A percentile compares a stretch with the other conserved stretches of the same genome.
Conservation (phyloP, 257 asterid species). For the Lithospermum erythrorhizon region DNA sequence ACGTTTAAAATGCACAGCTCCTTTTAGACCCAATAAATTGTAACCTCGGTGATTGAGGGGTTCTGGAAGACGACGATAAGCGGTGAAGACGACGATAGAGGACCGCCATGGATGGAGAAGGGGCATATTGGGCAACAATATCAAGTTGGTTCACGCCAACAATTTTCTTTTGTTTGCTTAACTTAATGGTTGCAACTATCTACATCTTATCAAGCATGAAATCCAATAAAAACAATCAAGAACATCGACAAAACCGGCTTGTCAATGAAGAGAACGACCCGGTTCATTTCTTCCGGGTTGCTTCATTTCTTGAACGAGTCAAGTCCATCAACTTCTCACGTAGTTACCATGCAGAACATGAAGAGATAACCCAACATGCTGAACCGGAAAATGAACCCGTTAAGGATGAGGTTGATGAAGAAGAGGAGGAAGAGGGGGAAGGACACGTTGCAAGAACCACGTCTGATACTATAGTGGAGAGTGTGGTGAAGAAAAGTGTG, state of each 20-base stretch:
- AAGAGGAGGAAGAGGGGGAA: not conserved
- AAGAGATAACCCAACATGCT: not conserved
- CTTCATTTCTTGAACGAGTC: constrained; percentile 20
- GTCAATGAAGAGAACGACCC: not conserved
- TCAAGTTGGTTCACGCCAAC: constrained; percentile 42
- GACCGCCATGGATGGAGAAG: not conserved
- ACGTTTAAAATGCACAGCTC: too few species aligned
- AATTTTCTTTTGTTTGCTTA: constrained; percentile 47
- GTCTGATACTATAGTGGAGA: constrained; percentile 12
- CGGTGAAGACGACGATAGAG: not conserved
- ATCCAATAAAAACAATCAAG: constrained; percentile 1
- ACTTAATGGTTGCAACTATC: constrained; percentile 39
- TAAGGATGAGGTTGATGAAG: constrained; percentile 6
- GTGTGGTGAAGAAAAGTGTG: not conserved
- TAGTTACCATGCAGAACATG: not conserved
- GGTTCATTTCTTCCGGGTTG: constrained; percentile 10
- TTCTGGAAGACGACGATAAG: too few species aligned
- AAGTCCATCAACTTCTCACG: constrained; percentile 21
- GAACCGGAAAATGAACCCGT: not conserved
- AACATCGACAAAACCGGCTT: constrained; percentile 3
- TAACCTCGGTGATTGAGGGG: too few species aligned
- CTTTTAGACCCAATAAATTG: too few species aligned
- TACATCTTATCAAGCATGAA: constrained; percentile 28
- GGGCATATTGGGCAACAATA: constrained; percentile 1
- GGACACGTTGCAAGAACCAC: constrained; percentile 18